These are phyloP conservation scores for Penicillium glabrum DNA, from an alignment of 2,329 filamentous ascomycete genomes.

Conservation along the genomic window DNA sequence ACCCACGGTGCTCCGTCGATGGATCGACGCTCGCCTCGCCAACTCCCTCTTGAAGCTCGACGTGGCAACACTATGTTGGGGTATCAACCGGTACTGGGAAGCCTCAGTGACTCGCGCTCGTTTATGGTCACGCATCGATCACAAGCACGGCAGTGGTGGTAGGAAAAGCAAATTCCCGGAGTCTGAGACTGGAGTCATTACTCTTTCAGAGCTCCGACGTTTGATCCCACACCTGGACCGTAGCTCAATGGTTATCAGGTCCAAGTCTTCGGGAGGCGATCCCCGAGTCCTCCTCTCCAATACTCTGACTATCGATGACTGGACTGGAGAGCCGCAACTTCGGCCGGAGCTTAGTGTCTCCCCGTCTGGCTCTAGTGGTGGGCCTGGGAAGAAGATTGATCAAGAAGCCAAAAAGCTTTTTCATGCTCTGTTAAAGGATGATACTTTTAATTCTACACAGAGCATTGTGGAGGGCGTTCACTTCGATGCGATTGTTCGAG, in stretches of 20 bases:
- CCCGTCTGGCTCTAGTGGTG: constrained; percentile 7
- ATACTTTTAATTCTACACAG: constrained; percentile 4
- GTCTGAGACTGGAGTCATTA: constrained; percentile 15
- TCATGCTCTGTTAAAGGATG: constrained; percentile 31
- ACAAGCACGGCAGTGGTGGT: constrained; percentile 20
- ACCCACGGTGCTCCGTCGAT: constrained; percentile 31
- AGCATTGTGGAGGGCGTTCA: constrained; percentile 20
- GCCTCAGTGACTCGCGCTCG: constrained; percentile 36
- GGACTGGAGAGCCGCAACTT: constrained; percentile 43
- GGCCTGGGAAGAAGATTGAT: constrained; percentile 30
- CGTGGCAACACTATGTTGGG: constrained; percentile 43
- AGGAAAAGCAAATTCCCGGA: constrained; percentile 2
- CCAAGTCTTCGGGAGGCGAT: constrained; percentile 6
- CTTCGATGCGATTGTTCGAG: constrained; percentile 32
- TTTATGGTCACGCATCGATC: constrained; percentile 37
- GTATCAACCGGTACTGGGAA: constrained; percentile 45
- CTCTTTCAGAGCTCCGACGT: constrained; percentile 24
- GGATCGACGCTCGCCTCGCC: constrained; percentile 36
- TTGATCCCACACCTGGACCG: constrained; percentile 39
- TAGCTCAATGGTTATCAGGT: constrained; percentile 34
- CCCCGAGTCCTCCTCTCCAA: constrained; percentile 35
- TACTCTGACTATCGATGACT: constrained; percentile 36
- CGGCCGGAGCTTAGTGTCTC: constrained; percentile 37
- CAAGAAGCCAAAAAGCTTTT: constrained; percentile 42
- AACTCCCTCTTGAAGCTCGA: constrained; percentile 38